phyloP scores from a whole-genome alignment of 2,329 filamentous ascomycete genomes.

The Exophiala oligosperma region DNA sequence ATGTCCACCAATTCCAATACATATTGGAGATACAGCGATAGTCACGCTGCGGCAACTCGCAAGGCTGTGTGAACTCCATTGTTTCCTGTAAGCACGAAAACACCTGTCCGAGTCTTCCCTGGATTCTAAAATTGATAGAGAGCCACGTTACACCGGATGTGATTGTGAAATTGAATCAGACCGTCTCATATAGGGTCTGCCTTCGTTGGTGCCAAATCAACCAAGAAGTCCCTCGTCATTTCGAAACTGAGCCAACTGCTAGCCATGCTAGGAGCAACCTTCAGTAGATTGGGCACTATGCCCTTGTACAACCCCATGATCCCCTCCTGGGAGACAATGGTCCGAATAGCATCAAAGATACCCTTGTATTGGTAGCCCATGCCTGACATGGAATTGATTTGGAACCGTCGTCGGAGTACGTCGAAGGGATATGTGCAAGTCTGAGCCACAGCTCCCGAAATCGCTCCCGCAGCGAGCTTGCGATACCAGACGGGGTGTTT shows the following conservation, averaged over 20 bases:
- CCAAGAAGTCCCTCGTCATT: conserved; percentile 81
- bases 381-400: conserved; percentile 98
- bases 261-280: conserved; percentile 97
- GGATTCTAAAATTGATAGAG: not conserved
- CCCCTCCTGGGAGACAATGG: conserved; percentile 83
- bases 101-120: not conserved
- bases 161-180: not conserved
- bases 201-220: conserved; percentile 38
- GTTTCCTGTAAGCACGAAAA: not conserved
- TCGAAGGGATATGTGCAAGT: conserved; percentile 98
- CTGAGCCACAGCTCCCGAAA: conserved; percentile 95
- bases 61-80: conserved; percentile 2
- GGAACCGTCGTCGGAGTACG: conserved; percentile 89
- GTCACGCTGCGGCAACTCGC: not conserved
- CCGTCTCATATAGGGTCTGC: conserved; percentile 23
- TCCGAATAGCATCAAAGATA: conserved; percentile 76
- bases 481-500: conserved; percentile 75
- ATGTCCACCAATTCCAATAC: conserved; percentile 9
- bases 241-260: conserved; percentile 98
- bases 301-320: conserved; percentile 89
- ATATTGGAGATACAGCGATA: conserved; percentile 7
- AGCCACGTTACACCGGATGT: not conserved
- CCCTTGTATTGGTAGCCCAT: conserved; percentile 96
- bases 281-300: conserved; percentile 90
- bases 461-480: conserved; percentile 84